Base-by-base conservation (phyloP, 164 flowering plant genomes). In the Vitis cinerea region DNA sequence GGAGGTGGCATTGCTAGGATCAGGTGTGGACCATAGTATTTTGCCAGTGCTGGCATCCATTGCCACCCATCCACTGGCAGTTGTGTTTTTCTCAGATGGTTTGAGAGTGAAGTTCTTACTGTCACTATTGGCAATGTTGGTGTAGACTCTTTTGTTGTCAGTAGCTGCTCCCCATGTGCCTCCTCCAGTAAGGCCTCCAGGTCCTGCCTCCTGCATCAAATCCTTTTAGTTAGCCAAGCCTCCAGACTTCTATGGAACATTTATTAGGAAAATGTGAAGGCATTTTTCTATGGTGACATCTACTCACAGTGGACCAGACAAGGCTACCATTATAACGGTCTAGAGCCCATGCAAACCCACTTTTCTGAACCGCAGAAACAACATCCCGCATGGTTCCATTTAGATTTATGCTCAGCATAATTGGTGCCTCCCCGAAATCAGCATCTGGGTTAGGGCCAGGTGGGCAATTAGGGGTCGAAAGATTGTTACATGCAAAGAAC, bases 121-220 rank as follows among this genome's bases (percentile, higher is more conserved):
- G 1, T 68, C 30, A 10, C 68, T 44, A 54, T 84, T 81, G 72
- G 69, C 85, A 9, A 82, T 80, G 82, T 84, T 84, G 12, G 87
- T 80, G 72, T 79, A 84, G 8, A 84, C 72, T 10, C 74, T 72
- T 52, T 9, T 67, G 4, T 51, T 72, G 55, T 84, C 87, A 0
- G 87, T 84, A 11, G 87, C 87, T 31, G 85, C 72, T 5, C 85
- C 87, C 87, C 87, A 84, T 0, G 12, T 71, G 1, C 83, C 85
- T 53, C 87, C 87, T 65, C 83, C 87, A 0, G 12, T 52, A 0
- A 12, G 10, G 1, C 83, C 76, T 10, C 87, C 87, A 14, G 87
- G 85, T 49, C 87, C 86, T 31, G 84, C 84, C 29, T 69, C 68
- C 86, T 83, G 8, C 52, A 68, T 44, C 12, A 8, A 13, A 60